Evolutionary conservation across 495 filamentous ascomycete species (phyloP), one percentile per base, ranked within the genome.

Genomic region (Neurospora sp.): DNA sequence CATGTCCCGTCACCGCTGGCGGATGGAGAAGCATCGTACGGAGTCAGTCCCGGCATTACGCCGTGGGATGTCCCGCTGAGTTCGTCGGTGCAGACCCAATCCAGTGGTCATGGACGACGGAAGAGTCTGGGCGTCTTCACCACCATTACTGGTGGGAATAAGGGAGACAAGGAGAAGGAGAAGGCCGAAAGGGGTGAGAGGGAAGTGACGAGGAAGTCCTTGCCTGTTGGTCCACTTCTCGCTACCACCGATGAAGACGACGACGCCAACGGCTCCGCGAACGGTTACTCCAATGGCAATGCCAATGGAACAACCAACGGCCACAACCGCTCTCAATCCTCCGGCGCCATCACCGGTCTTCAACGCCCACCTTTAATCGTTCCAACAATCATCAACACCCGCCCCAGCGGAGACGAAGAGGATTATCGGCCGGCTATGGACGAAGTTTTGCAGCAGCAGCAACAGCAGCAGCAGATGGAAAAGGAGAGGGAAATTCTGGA

Each of bases 31-130:
- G 36, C 0, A 3, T 59, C 42, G 17, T 71, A 77, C 71, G 40
- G 73, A 34, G 73, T 74, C 19, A 74, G 62, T 28, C 72, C 39
- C 0, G 78, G 39, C 31, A 73, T 37, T 76, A 75, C 62, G 75
- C 74, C 69, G 39, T 73, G 37, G 77, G 74, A 48, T n/a, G 48
- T 13, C n/a, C 43, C 24, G 7, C 72, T 5, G 71, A 73, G 36
- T 70, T 71, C 19, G 0, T 66, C 54, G 0, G 54, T 66, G 0
- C 54, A 54, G 13, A 48, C 54, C 8, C 69, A 19, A 24, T 28
- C 45, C 21, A 54, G 43, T 0, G 62, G 37, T 24, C 37, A 39
- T 37, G 66, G 72, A 5, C 72, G 69, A 15, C 8, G 71, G 0
- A 69, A 71, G 40, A 73, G 72, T 24, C 2, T 71, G 4, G 72